phyloP scores from a whole-genome alignment of 2,329 filamentous ascomycete species.

The Daldinia sp. region DNA sequence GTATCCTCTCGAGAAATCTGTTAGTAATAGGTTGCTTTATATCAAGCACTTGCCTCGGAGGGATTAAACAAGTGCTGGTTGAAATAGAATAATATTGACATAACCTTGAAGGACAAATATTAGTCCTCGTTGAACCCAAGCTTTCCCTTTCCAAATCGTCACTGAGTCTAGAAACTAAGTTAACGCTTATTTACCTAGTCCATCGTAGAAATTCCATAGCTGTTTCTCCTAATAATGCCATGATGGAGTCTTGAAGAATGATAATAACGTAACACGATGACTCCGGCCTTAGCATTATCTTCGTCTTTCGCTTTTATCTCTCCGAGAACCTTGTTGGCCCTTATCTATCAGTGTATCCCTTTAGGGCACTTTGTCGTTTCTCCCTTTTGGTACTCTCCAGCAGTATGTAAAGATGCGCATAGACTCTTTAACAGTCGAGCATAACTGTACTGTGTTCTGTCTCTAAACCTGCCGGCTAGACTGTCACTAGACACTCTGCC shows the following conservation, averaged over 20 bases:
- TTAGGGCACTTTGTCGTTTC: neutral
- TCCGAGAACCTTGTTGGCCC: neutral
- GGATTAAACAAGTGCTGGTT: neutral
- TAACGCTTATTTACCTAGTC: no score
- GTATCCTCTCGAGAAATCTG: neutral
- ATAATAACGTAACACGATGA: neutral
- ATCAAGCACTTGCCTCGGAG: neutral
- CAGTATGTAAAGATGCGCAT: neutral
- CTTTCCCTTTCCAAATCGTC: neutral
- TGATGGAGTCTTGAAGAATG: neutral
- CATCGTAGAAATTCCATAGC: neutral
- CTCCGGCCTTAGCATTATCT: neutral
- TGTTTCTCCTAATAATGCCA: no score
- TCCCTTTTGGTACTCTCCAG: neutral
- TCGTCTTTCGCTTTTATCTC: neutral
- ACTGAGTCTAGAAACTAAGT: neutral
- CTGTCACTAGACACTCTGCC: neutral
- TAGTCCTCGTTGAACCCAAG: neutral
- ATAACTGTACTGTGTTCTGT: neutral
- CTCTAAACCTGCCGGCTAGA: neutral
- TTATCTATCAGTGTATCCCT: neutral
- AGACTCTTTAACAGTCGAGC: neutral
- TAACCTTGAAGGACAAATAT: neutral
- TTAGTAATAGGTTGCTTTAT: neutral
- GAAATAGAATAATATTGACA: neutral